Conservation (phyloP, 306 rosid genomes). For the Senna tora region DNA sequence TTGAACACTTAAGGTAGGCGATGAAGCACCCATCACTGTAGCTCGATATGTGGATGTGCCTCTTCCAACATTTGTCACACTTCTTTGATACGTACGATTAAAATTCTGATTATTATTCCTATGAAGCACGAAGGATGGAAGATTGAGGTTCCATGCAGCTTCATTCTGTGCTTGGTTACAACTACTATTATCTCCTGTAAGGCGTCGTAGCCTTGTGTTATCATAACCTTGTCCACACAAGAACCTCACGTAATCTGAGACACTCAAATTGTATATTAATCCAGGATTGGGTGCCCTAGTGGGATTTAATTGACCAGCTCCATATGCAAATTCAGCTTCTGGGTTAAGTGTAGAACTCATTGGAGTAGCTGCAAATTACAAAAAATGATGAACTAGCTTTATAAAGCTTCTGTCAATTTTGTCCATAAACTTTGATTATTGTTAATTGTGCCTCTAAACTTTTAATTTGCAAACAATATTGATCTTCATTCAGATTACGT, state of each 20-base stretch:
- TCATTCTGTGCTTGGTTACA: not conserved
- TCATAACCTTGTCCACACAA: constrained; percentile 37
- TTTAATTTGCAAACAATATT: too few relatives aligned
- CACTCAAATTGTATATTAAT: constrained; percentile 37
- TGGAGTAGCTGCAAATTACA: constrained; percentile 36
- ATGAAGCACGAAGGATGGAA: constrained; percentile 44
- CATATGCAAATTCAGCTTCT: constrained; percentile 37
- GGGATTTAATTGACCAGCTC: constrained; percentile 44
- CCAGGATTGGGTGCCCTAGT: constrained; percentile 36
- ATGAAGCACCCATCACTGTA: not conserved
- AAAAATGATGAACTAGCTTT: too few relatives aligned
- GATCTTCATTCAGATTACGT: too few relatives aligned
- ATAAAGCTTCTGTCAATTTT: too few relatives aligned
- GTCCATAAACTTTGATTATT: too few relatives aligned
- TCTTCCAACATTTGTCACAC: not conserved
- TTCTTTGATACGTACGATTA: not conserved
- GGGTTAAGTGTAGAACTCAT: constrained; percentile 24
- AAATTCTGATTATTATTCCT: not conserved
- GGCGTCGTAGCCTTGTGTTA: constrained; percentile 1
- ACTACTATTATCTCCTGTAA: not conserved
- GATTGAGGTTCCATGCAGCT: constrained; percentile 30
- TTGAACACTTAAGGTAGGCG: not conserved
- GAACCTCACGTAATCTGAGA: constrained; percentile 25
- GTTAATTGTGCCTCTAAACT: too few relatives aligned
- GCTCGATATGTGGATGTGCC: not conserved